phyloP scores from a whole-genome alignment of 2,329 filamentous ascomycete genomes.

The Colletotrichum orchidophilum region DNA sequence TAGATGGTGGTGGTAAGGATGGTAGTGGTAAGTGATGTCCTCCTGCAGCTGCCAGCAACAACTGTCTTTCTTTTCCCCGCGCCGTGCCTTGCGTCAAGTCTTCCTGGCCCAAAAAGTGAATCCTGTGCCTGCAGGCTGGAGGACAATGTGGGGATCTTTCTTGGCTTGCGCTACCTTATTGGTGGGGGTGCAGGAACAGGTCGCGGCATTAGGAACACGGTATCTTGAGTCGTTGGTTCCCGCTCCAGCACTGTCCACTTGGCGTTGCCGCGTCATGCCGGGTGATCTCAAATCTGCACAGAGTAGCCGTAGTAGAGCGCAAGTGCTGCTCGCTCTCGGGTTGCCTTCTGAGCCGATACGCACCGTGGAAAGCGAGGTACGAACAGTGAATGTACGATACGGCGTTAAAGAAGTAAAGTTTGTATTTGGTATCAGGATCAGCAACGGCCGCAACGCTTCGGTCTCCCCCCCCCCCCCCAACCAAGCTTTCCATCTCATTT shows the following conservation, averaged over 20 bases:
- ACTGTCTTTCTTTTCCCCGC: not conserved
- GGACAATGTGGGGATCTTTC: not conserved
- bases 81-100: not conserved
- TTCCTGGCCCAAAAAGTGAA: not conserved
- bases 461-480: no score
- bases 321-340: not conserved
- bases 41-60: not conserved
- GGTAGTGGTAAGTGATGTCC: not conserved
- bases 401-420: not conserved
- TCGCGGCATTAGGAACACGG: not conserved
- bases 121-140: not conserved
- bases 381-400: not conserved
- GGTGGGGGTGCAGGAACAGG: not conserved
- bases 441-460: not conserved
- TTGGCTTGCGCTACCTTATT: not conserved
- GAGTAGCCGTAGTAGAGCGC: no score
- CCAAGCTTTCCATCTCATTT: not conserved
- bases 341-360: not conserved
- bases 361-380: not conserved
- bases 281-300: no score
- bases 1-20: not conserved
- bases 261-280: constrained; percentile 2
- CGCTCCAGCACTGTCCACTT: not conserved
- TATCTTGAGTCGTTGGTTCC: not conserved
- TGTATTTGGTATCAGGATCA: not conserved